These are phyloP conservation scores for Potentilla sterilis DNA, from an alignment of 306 rosid genomes.

Conservation along the genomic window DNA sequence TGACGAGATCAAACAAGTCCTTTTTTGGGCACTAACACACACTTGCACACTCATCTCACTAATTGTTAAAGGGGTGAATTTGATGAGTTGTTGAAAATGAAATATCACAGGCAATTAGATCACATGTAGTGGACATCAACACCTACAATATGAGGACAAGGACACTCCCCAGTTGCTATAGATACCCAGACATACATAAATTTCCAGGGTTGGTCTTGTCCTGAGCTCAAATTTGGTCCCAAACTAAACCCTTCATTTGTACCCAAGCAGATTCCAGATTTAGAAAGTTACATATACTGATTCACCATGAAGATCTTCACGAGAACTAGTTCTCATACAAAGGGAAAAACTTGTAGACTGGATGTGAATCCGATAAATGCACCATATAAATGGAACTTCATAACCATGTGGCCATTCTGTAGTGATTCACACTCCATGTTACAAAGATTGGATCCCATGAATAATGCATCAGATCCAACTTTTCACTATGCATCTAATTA, in stretches of 20 bases:
- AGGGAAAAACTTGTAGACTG: not conserved
- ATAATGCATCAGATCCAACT: not conserved
- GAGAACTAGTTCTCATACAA: not conserved
- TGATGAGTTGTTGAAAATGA: not conserved
- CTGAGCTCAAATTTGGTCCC: not conserved
- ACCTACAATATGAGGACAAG: not conserved
- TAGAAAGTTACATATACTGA: not conserved
- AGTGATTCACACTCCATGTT: slow-evolving; percentile 4
- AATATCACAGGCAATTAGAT: not conserved
- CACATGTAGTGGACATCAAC: not conserved
- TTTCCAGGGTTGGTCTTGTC: not conserved
- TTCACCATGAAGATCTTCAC: slow-evolving; percentile 11
- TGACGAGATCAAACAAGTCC: no score
- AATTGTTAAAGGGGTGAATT: not conserved
- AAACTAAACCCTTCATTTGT: not conserved
- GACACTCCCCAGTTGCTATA: not conserved
- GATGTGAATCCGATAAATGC: not conserved
- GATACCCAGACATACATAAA: not conserved
- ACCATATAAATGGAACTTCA: not conserved
- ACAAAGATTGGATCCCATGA: slow-evolving; percentile 8
- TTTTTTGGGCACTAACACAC: no score
- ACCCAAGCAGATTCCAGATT: not conserved
- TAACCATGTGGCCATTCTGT: not conserved
- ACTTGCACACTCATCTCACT: not conserved
- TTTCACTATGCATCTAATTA: not conserved